Base-by-base conservation (phyloP, 768 basidiomycete genomes). In the Suillus decipiens region DNA sequence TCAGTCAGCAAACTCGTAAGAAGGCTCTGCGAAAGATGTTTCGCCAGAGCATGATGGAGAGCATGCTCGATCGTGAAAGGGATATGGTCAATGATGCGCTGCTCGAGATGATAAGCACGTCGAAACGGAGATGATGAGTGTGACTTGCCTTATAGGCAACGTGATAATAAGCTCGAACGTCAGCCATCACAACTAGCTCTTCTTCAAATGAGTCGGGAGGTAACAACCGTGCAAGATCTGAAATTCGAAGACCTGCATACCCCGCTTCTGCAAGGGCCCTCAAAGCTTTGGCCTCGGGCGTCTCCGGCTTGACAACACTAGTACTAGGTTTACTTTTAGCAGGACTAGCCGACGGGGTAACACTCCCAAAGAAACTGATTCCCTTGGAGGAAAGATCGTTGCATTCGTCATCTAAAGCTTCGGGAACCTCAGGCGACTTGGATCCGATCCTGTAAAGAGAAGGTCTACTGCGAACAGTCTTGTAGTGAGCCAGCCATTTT, bases 61-160 rank as follows among this genome's bases (percentile, higher is more conserved):
- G 74, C 70, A 31, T 77, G 78, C 62, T 85, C 82, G 42, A 86
- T 84, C 50, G 73, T 76, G 15, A 82, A 70, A 1, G 87, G 86
- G 24, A 87, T 59, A 47, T 80, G 73, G 63, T 89, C 88, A 33
- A 86, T 80, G 66, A 85, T 76, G 11, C 85, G 81, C 87, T 89
- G 59, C 1, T 22, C 42, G 5, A 33, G 31, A 47, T n/a, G 24
- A 19, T 19, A 22, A 34, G 50, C n/a, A 19, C 43, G 36, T 11
- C 59, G 51, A 34, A 36, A 39, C 5, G 6, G 0, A 12, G 62
- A 14, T n/a, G 4, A 24, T 37, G 76, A 33, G 22, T 19, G 1
- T 15, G 11, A 58, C 70, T 55, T 59, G 81, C 84, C 75, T 83
- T 81, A 68, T 78, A 79, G 0, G 83, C 77, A 2, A 84, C 79